Evolutionary conservation across 306 rosid species (phyloP).

Genomic region (Betula pendula): DNA sequence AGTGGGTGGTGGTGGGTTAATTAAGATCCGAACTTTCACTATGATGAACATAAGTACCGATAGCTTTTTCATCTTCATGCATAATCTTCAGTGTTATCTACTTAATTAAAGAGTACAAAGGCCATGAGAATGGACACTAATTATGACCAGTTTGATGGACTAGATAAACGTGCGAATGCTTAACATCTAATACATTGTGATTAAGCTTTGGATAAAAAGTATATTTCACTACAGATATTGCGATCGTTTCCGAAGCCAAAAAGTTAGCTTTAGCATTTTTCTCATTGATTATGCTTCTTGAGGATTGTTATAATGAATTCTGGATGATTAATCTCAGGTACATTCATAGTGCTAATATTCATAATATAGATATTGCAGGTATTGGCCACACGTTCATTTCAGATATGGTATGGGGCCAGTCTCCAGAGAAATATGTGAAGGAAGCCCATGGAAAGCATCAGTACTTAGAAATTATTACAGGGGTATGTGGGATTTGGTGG

Average conservation of each 20-base stretch:
- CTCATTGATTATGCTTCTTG: conserved; percentile 12
- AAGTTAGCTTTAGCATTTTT: neutral
- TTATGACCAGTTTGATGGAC: conserved; percentile 31
- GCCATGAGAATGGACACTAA: conserved; percentile 23
- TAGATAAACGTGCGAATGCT: conserved; percentile 36
- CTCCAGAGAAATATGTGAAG: conserved; percentile 23
- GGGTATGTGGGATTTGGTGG: conserved; percentile 29
- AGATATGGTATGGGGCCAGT: conserved; percentile 37
- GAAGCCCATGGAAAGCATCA: conserved; percentile 37
- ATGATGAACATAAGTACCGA: conserved; percentile 1
- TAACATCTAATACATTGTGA: conserved; percentile 30
- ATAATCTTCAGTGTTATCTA: conserved; percentile 11
- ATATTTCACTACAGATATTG: too few relatives aligned
- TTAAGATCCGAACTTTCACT: neutral
- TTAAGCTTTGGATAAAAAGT: conserved; percentile 11
- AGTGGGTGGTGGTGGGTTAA: neutral
- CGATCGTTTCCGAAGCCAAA: too few relatives aligned
- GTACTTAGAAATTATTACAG: conserved; percentile 30
- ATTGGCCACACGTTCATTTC: conserved; percentile 47
- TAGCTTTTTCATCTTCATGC: conserved; percentile 4
- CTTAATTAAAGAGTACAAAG: conserved; percentile 1
- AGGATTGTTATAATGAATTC: conserved; percentile 27
- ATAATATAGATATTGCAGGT: neutral
- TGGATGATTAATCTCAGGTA: conserved; percentile 25
- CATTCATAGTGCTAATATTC: conserved; percentile 10